These are phyloP conservation scores for Fraxinus excelsior DNA, from an alignment of 257 asterid genomes.

Conservation along the genomic window DNA sequence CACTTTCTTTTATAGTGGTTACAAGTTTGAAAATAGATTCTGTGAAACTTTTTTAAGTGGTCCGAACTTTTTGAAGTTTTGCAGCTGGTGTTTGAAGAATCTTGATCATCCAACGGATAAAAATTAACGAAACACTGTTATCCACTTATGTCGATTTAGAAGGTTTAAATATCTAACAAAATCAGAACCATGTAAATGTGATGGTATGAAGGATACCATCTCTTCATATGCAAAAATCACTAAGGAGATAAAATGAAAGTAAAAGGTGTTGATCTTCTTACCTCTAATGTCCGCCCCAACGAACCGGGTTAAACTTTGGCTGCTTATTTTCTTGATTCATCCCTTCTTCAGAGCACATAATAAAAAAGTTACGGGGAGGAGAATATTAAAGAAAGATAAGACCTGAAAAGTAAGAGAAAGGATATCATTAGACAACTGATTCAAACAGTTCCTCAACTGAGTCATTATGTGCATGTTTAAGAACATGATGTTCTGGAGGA, in stretches of 20 bases:
- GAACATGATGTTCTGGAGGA: not conserved
- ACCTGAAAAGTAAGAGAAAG: conserved; percentile 44
- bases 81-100: not conserved
- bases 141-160: not conserved
- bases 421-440: conserved; percentile 14
- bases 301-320: conserved; percentile 20
- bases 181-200: not conserved
- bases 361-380: conserved; percentile 30
- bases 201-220: conserved; percentile 5
- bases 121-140: not conserved
- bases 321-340: conserved; percentile 25
- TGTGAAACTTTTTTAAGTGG: not conserved
- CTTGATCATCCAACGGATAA: not conserved
- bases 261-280: conserved; percentile 12
- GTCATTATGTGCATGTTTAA: not conserved
- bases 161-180: not conserved
- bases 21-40: not conserved
- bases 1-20: not conserved
- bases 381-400: conserved; percentile 19
- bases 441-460: not conserved
- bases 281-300: conserved; percentile 26
- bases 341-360: conserved; percentile 31
- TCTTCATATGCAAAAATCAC: conserved; percentile 6
- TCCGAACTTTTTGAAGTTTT: not conserved
- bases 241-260: not conserved